Base-by-base conservation (phyloP, 192 early-diverging fungal species). In the Lunasporangiospora selenospora region DNA sequence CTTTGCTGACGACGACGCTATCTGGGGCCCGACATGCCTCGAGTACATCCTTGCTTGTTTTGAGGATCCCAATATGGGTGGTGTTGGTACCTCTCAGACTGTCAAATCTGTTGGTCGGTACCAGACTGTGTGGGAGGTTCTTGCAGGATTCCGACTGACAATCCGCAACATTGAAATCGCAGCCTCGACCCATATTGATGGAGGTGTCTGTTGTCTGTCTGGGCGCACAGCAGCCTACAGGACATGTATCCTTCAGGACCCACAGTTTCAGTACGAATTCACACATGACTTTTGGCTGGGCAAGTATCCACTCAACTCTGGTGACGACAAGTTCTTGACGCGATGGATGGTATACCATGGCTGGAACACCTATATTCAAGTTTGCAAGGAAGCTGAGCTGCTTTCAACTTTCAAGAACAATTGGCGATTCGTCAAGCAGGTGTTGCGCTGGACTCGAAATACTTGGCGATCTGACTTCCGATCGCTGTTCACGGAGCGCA, bases 251-350 rank as follows among this genome's bases (percentile, higher is more conserved):
- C 73, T 90, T 9, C 83, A 86, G 43, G 87, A 89, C 61, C 89
- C 87, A 4, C 82, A 83, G 26, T 90, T 90, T 66, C 89, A 90
- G 47, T 85, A 87, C 62, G 63, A 76, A 16, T 90, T 90, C 54
- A 88, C 86, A 4, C 84, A 90, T 55, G 89, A 90, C 61, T 84
- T 85, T 38, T 90, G 89, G 89, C 56, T 77, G n/a, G 82, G 84
- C 10, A 89, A 86, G 61, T 90, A 87, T 54, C 89, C 88, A 6
- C 83, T 89, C 44, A 88, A 90, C 56, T 86, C 83, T 0, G 89
- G 89, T 23, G 89, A 90, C 61, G 89, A 90, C 67, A 90, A 90
- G 53, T 90, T 89, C 56, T 65, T 90, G 62, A 90, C 89, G 3
- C 82, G 89, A 0, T 90, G 89, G 89, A 81, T 89, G 78, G 82